Evolutionary conservation across 768 basidiomycete species (phyloP).

Genomic region (Suillus cothurnatus): DNA sequence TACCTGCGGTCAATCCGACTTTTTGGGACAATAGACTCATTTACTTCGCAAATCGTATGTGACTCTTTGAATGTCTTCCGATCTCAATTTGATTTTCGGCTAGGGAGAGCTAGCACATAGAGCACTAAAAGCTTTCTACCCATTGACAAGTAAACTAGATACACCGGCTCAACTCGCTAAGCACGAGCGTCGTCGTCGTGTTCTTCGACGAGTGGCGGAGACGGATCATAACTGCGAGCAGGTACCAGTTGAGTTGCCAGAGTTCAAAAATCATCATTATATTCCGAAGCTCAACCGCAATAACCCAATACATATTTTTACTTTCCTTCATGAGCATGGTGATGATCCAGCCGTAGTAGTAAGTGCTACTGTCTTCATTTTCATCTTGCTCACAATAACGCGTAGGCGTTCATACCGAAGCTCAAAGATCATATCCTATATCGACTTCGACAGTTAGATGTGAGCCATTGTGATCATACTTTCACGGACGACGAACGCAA

Average conservation of each 20-base stretch:
- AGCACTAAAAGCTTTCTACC: neutral
- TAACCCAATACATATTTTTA: neutral
- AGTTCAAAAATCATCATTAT: neutral
- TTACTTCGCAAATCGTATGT: conserved; percentile 24
- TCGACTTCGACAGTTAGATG: neutral
- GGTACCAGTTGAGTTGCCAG: neutral
- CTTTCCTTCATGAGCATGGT: neutral
- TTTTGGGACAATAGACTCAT: conserved; percentile 24
- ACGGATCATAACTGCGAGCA: neutral
- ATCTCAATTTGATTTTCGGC: neutral
- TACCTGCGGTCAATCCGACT: too few relatives aligned
- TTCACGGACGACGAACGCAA: neutral
- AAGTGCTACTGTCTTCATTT: neutral
- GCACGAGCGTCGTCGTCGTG: neutral
- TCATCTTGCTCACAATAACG: neutral
- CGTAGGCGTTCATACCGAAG: neutral
- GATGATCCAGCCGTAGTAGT: neutral
- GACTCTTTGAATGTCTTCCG: neutral
- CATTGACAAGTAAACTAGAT: neutral
- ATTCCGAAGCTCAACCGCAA: neutral
- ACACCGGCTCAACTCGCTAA: neutral
- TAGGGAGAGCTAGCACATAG: neutral
- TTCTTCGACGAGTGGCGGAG: neutral
- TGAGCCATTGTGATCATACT: neutral
- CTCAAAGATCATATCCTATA: neutral